Conservation (phyloP, 2,329 filamentous ascomycete genomes). For the Fusarium verrucosum region DNA sequence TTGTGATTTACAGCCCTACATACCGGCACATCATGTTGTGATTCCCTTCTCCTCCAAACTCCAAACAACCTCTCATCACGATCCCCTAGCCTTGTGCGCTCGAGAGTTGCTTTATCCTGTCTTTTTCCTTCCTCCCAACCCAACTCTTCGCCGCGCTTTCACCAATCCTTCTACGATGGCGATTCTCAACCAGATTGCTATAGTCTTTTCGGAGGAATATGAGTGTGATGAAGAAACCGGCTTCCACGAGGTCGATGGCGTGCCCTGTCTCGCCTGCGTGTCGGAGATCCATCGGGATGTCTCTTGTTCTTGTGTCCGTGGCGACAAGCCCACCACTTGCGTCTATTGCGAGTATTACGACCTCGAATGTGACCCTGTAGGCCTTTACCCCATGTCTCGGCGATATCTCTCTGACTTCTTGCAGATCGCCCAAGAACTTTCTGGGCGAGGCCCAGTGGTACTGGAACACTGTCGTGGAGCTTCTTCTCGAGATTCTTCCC, state of each 20-base stretch:
- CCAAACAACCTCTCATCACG: no score
- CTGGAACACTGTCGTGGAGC: not conserved
- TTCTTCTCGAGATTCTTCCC: not conserved
- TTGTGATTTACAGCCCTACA: no score
- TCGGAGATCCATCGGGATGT: no score
- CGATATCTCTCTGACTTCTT: not conserved
- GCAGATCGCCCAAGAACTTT: not conserved
- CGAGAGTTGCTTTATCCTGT: not conserved
- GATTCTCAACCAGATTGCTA: not conserved
- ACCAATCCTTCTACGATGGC: not conserved
- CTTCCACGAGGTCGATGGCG: not conserved
- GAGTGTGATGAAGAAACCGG: not conserved
- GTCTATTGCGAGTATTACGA: not conserved
- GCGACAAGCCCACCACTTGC: no score
- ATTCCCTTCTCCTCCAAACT: not conserved
- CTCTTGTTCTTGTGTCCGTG: not conserved
- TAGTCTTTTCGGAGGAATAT: not conserved
- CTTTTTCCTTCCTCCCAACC: no score
- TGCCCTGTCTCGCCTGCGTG: not conserved
- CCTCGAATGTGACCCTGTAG: not conserved
- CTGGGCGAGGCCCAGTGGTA: not conserved
- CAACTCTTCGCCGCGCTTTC: no score
- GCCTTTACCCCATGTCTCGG: not conserved
- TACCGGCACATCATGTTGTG: no score
- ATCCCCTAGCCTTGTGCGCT: not conserved